Evolutionary conservation across 1,284 basidiomycete genomes (phyloP), one percentile per base, ranked within the genome.

Genomic region (Leccinum pachyderme): DNA sequence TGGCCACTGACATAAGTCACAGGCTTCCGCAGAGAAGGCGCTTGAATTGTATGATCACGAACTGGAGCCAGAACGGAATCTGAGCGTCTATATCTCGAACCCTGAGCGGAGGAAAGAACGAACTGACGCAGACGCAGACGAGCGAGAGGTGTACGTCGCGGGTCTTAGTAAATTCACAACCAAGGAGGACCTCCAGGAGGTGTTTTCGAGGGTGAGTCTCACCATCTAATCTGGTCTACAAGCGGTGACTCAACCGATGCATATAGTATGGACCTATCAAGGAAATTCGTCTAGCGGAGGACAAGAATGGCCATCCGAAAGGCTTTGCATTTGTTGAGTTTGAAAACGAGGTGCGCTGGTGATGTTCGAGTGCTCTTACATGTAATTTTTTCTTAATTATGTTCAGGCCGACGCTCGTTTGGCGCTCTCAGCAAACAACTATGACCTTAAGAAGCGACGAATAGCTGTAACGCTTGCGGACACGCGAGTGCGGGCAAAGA

Each of bases 241-340:
- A 6, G n/a, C 24, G 25, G 51, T 65, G 53, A 62, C 53, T 9
- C n/a, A 57, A 27, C 43, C 22, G 33, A 52, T 49, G 49, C 32
- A 43, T 52, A 2, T 65, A 95, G 89, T 95, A 90, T 67, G 95
- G 95, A 1, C 66, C 75, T 1, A 75, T 98, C 53, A 91, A 89
- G 63, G 88, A 89, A 11, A 80, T 98, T 31, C 82, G 95, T 52
- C 77, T 98, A 64, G 83, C 85, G 0, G 74, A 82, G 53, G 89
- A 94, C 61, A 81, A 85, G 7, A 81, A 86, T 47, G 87, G 88
- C 0, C 77, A 82, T 37, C 80, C 81, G 39, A 93, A 87, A 70
- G 96, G 97, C 1, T 93, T 94, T 68, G 96, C 93, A 0, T 99
- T 98, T 64, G 80, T 99, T 22, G 95, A 98, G 66, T 98, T 93